Evolutionary conservation across 805 yeast genomes (phyloP), one percentile per base, ranked within the genome.

Genomic region (Yamadazyma paraphyllophila): DNA sequence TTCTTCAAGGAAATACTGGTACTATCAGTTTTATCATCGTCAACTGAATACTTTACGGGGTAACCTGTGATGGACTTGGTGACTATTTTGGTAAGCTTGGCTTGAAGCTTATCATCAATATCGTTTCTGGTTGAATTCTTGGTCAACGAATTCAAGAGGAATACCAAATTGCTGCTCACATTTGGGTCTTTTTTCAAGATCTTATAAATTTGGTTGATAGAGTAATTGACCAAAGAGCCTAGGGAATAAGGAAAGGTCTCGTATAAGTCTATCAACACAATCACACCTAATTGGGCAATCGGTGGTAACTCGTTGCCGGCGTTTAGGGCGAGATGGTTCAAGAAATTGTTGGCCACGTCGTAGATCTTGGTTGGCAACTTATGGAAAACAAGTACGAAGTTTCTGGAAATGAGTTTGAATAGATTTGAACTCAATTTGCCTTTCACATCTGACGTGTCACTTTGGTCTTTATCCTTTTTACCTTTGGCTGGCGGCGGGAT

Each of bases 91-190:
- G 61, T 40, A 46, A 70, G 53, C 47, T 69, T 72, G 7, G 63
- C 58, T 46, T 62, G 70, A 2, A 63, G 47, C 49, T 71, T 72
- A 17, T 71, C 76, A 50, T 71, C 74, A 8, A 71, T 51, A 44
- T 71, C 76, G 4, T 60, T 47, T 46, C 62, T 66, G 15, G 69
- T 59, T 14, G 75, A 66, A 40, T 61, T 62, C 43, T 64, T 64
- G 13, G 68, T 57, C 12, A 71, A 54, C 2, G 60, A 50, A 39
- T 60, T 56, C 29, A 71, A 54, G 15, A 72, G 55, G 45, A 53
- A 69, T 9, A 66, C 56, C 45, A 71, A 50, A 40, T 59, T 56
- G 45, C 54, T 50, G 48, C 55, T 59, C 11, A 55, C 51, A 20
- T 43, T 50, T 2, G 73, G 64, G 35, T 43, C 50, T 39, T 68